A percentile compares a stretch with the other conserved stretches of the same genome.
These are phyloP conservation scores for Oryza longistaminata DNA, from an alignment of 176 grass and related monocot genomes.

Conservation along the genomic window DNA sequence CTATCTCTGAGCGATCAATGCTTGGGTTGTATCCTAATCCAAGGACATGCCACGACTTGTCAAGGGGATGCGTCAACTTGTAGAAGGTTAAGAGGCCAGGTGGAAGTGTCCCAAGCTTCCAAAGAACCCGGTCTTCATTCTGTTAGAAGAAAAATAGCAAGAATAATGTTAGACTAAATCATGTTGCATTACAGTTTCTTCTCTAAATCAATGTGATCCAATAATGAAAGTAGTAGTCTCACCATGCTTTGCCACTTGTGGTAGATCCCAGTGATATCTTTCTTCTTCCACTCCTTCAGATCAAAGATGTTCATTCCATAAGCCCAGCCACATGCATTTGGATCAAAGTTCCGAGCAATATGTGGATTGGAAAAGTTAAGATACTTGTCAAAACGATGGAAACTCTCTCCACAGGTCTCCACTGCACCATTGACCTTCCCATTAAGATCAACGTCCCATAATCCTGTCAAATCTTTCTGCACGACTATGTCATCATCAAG, in stretches of 20 bases:
- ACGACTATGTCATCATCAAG: constrained; percentile 99
- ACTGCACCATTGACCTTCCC: constrained; percentile 97
- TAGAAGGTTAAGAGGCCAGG: constrained; percentile 95
- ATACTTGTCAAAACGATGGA: constrained; percentile 99
- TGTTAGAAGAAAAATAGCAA: constrained; percentile 37
- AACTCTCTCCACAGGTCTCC: constrained; percentile 92
- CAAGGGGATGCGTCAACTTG: constrained; percentile 96
- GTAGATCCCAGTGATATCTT: constrained; percentile 98
- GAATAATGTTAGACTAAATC: constrained; percentile 10
- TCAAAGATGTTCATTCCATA: constrained; percentile 99
- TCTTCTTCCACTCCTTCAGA: constrained; percentile 89
- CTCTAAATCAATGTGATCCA: constrained; percentile 2
- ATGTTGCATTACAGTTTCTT: neutral
- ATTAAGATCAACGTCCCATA: constrained; percentile 96
- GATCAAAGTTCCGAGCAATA: constrained; percentile 94
- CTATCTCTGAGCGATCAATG: constrained; percentile 89
- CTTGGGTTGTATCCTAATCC: constrained; percentile 97
- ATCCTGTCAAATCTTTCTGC: constrained; percentile 96
- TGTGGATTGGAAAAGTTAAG: constrained; percentile 99
- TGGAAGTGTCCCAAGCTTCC: constrained; percentile 95
- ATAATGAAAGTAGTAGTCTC: constrained; percentile 8
- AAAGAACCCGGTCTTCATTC: constrained; percentile 98
- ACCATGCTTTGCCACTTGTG: constrained; percentile 98
- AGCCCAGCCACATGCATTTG: constrained; percentile 97
- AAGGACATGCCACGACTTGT: constrained; percentile 97